These are phyloP conservation scores for Cardiospermum halicacabum DNA, from an alignment of 345 rosid species.

Conservation along the genomic window DNA sequence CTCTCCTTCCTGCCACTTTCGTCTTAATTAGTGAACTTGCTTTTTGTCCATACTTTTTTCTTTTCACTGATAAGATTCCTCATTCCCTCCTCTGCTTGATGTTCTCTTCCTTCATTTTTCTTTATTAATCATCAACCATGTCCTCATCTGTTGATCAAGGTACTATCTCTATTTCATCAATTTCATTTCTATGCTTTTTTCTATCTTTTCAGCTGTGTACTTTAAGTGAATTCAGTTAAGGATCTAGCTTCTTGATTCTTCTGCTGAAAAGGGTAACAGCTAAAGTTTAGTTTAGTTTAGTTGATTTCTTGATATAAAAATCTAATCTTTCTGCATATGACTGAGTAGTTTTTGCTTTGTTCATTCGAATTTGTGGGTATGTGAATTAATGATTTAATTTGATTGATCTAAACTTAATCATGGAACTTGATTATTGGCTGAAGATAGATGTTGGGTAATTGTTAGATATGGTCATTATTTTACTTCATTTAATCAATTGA, in stretches of 20 bases:
- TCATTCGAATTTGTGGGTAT: neutral
- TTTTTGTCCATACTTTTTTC: neutral
- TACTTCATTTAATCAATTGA: neutral
- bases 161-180: slow-evolving; percentile 7
- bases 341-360: neutral
- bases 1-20: slow-evolving; percentile 12
- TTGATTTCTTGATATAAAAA: neutral
- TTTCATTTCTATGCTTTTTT: neutral
- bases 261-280: neutral
- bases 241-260: neutral
- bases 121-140: slow-evolving; percentile 14
- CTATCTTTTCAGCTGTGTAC: neutral
- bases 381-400: neutral
- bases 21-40: neutral
- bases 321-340: neutral
- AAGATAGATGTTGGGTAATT: neutral
- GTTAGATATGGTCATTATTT: slow-evolving; percentile 15
- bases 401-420: neutral
- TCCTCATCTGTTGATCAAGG: slow-evolving; percentile 31
- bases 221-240: neutral
- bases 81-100: neutral
- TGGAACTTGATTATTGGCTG: slow-evolving; percentile 14
- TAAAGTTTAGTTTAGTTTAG: neutral
- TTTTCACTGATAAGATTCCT: neutral
- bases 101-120: neutral